Base-by-base conservation (phyloP, 208 protist species). In the Leishmania gerbilli region DNA sequence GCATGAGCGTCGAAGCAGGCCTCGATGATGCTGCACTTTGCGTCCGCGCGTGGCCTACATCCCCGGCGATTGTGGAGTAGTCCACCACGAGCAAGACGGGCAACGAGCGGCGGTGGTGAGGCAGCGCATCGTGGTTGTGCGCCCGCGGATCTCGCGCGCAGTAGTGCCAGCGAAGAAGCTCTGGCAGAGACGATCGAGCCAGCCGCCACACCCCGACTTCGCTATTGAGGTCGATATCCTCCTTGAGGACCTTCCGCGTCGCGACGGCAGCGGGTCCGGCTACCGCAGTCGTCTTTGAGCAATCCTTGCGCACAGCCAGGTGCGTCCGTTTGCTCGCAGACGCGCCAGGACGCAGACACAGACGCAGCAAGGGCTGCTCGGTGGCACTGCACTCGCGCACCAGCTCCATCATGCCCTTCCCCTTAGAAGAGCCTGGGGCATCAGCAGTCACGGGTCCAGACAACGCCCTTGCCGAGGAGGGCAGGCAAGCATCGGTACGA, bases 81-180 rank as follows among this genome's bases (percentile, higher is more conserved):
- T 97, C 95, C 24, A 95, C 81, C 68, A 97, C 88, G 5, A 96
- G 68, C 31, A 93, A 76, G 21, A 96, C 79, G 1, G 88, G 80
- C 40, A 95, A 80, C 1, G 74, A 80, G 31, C 95, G 86, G 67
- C 87, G 69, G 40, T 87, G 71, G 74, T 97, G 95, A 19, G 90
- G 90, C 58, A 96, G 31, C 2, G 83, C 87, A 87, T 98, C 95
- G 51, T 87, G 74, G 87, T 76, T 89, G 83, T 98, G 95, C 37
- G 93, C 93, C 31, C 95, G 90, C 7, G 95, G 95, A 77, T 98
- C 95, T 72, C 90, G 90, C 19, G 86, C 88, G 65, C 81, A 84
- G 84, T 96, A 96, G 62, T 94, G 88, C 92, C 93, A 96, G 21
- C 92, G 90, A 79, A 98, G 84, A 40, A 96, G 81, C 47, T 80